Conservation (phyloP, 225 moss, liverwort and hornwort species). For the Bryum argenteum region DNA sequence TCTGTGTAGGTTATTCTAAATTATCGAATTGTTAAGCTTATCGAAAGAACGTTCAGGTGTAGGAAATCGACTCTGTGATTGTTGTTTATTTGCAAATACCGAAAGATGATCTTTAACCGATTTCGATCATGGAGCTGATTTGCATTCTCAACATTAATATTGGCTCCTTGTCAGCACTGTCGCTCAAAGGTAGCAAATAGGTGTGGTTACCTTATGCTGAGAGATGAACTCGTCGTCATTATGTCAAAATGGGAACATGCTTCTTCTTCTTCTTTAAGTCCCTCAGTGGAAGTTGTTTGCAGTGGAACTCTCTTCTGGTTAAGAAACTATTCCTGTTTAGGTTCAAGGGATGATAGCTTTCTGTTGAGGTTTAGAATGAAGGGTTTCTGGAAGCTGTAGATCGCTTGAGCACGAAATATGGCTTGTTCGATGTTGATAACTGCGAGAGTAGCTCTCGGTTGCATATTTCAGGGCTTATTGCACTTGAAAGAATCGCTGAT, state of each 20-base stretch:
- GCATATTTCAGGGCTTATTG: background rate
- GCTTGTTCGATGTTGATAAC: background rate
- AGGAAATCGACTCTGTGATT: no score
- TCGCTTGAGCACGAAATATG: background rate
- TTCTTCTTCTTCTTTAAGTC: background rate
- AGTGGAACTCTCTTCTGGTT: slow-evolving; percentile 2
- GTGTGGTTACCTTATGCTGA: background rate
- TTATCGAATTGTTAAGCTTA: no score
- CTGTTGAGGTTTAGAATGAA: no score
- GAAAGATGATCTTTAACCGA: no score
- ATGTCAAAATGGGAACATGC: slow-evolving; percentile 1
- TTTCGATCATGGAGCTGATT: no score
- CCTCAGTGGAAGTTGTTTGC: background rate
- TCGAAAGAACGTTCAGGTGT: no score
- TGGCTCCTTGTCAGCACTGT: background rate
- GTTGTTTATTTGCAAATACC: background rate
- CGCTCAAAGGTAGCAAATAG: background rate
- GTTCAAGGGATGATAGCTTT: background rate
- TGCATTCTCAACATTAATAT: no score
- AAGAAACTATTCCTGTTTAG: background rate
- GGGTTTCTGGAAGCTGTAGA: background rate
- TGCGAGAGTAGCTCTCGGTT: background rate
- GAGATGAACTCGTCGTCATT: background rate
- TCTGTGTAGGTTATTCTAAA: background rate
- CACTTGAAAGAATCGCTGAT: slow-evolving; percentile 4